Base-by-base conservation (phyloP, 257 asterid species). In the Capsicum chinense region DNA sequence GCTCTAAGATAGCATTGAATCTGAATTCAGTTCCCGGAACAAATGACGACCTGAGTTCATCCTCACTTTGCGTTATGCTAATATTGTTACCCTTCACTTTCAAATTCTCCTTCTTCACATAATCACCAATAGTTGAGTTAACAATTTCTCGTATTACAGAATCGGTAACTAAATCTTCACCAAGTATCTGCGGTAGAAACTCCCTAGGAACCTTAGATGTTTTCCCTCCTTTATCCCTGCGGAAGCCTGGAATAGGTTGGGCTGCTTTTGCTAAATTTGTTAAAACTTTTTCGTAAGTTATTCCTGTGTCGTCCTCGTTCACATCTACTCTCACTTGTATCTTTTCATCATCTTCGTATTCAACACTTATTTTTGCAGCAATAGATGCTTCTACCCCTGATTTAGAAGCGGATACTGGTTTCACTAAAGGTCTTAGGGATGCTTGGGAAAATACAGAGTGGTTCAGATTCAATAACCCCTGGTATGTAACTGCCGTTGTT, bases 241-340 rank as follows among this genome's bases (percentile, higher is more conserved):
- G 97, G 83, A 95, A 95, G 17, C 98, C 98, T 60, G 97, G 97
- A 87, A 95, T 89, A 7, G 98, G 98, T 35, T 95, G 98, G 48
- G 97, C 97, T 58, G 95, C 54, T 50, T 92, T 89, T 16, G 95
- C 97, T 83, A 95, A 87, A 85, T 87, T 93, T 81, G 89, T 84
- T 86, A 95, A 83, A 80, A 91, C 83, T 87, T 91, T 95, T n/a
- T 92, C 93, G 83, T 91, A 95, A 85, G 91, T 92, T 67, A 89
- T 88, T 83, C 62, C 83, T 50, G 97, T 95, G 67, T 93, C 95
- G 86, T 93, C 93, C 86, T 94, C 93, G 8, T 88, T 48, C 91
- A 95, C 56, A 86, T 93, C 93, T 74, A 95, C 98, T 90, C 97
- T 93, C 70, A 93, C 94, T 95, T 91, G 94, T 87, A 90, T 90